A percentile compares a stretch with the other conserved stretches of the same genome.
These are phyloP conservation scores for Rhodotorula sp. DNA, from an alignment of 1,284 basidiomycete genomes.

Conservation along the genomic window DNA sequence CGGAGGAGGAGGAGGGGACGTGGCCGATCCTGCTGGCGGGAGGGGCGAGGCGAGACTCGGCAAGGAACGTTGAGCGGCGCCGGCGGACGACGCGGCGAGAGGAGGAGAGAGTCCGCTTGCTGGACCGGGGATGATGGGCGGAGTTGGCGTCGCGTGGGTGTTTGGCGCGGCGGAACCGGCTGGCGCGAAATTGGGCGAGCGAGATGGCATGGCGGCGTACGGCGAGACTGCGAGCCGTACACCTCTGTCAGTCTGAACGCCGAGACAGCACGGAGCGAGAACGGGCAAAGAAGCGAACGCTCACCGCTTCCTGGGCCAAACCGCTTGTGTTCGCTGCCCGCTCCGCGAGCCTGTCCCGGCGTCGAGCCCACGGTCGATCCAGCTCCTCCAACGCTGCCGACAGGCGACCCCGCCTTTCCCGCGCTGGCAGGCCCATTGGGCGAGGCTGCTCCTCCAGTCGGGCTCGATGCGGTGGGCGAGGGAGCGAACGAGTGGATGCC, in stretches of 20 bases:
- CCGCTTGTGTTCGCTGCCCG: constrained; percentile 3
- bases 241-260: too few relatives aligned
- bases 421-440: neutral
- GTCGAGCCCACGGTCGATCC: too few relatives aligned
- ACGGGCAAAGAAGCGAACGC: neutral
- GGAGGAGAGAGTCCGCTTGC: neutral
- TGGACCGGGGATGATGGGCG: neutral
- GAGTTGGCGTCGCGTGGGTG: neutral
- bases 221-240: neutral
- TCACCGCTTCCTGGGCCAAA: neutral
- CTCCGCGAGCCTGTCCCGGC: too few relatives aligned
- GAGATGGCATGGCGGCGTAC: neutral
- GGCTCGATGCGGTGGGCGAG: neutral
- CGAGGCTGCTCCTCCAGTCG: neutral
- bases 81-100: neutral
- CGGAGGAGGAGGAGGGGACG: neutral
- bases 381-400: neutral
- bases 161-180: too few relatives aligned
- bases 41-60: neutral
- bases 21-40: neutral
- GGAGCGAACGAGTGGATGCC: constrained; percentile 22
- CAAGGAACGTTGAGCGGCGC: constrained; percentile 20
- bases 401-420: neutral
- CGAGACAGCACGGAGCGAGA: too few relatives aligned
- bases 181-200: neutral